These are phyloP conservation scores for Fraxinus sp. DNA, from an alignment of 305 asterid genomes.

Conservation along the genomic window DNA sequence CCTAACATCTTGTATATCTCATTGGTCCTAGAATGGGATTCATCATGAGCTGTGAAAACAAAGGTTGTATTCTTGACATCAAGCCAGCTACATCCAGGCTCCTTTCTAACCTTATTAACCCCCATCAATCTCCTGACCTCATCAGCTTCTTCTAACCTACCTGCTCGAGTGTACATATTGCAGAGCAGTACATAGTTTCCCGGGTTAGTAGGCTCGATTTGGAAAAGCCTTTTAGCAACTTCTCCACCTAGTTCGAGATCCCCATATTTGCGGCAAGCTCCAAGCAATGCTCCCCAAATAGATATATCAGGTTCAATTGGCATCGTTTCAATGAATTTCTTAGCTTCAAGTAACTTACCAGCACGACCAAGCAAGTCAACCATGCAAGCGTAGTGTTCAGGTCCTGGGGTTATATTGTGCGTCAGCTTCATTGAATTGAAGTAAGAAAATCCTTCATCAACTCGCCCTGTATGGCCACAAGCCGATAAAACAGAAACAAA, in stretches of 20 bases:
- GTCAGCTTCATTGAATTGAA: slow-evolving; percentile 40
- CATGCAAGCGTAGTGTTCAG: slow-evolving; percentile 62
- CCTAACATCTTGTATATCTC: slow-evolving; percentile 49
- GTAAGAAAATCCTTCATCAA: slow-evolving; percentile 46
- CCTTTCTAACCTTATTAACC: slow-evolving; percentile 38
- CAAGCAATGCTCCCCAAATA: slow-evolving; percentile 53
- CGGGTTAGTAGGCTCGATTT: slow-evolving; percentile 44
- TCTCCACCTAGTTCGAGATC: slow-evolving; percentile 41
- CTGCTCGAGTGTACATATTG: slow-evolving; percentile 42
- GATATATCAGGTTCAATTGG: slow-evolving; percentile 48
- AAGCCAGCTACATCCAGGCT: slow-evolving; percentile 60
- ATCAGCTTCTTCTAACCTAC: slow-evolving; percentile 46
- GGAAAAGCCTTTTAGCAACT: slow-evolving; percentile 41
- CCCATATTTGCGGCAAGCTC: slow-evolving; percentile 51
- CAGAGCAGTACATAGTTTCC: slow-evolving; percentile 52
- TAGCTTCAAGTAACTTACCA: slow-evolving; percentile 50
- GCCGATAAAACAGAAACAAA: slow-evolving; percentile 57
- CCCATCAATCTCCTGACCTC: slow-evolving; percentile 50
- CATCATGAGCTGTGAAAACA: slow-evolving; percentile 47
- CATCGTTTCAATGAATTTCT: slow-evolving; percentile 42
- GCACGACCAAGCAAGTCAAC: slow-evolving; percentile 61
- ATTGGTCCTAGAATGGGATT: slow-evolving; percentile 37
- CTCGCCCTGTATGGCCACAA: slow-evolving; percentile 52
- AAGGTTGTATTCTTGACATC: slow-evolving; percentile 45
- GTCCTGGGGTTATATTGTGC: slow-evolving; percentile 43